A percentile compares a stretch with the other conserved stretches of the same genome.
Evolutionary conservation across 2,329 filamentous ascomycete genomes (phyloP).

Genomic region (Lasiodiplodia sp.): DNA sequence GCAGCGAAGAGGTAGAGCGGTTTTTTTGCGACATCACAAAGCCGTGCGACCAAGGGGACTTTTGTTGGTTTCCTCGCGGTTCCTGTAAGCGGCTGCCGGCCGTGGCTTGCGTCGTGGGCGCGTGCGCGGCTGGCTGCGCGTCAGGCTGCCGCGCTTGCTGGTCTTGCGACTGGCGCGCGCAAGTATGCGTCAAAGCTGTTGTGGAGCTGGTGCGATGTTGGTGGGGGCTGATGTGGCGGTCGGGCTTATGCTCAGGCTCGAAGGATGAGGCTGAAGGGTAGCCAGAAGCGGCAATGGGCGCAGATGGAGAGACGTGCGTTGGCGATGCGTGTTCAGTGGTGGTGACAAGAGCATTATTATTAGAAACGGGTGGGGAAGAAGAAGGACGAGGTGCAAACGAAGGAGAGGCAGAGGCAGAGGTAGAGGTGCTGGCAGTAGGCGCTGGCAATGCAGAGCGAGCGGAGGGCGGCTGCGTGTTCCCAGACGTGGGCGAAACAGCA

Average conservation of each 20-base stretch:
- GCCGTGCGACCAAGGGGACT: background rate
- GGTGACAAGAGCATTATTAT: constrained; percentile 19
- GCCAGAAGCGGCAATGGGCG: background rate
- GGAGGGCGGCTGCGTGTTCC: background rate
- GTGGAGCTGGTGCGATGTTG: background rate
- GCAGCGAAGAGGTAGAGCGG: background rate
- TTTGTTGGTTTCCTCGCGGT: background rate
- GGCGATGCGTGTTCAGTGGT: background rate
- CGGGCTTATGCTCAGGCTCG: background rate
- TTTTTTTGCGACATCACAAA: background rate
- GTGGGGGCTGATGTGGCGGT: background rate
- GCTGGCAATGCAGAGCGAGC: background rate
- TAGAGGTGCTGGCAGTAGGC: background rate
- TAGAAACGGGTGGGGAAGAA: background rate
- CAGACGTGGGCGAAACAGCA: background rate
- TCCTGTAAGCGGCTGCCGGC: background rate
- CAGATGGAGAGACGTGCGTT: background rate
- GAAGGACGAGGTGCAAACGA: background rate
- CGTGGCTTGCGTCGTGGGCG: background rate
- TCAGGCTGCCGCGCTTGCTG: background rate
- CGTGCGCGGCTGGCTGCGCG: background rate
- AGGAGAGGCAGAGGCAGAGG: background rate
- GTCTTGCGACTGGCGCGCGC: background rate
- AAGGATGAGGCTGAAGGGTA: background rate
- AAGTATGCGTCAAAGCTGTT: background rate